Evolutionary conservation across 352 stramenopile genomes (phyloP).

Genomic region (Phytophthora chlamydospora): DNA sequence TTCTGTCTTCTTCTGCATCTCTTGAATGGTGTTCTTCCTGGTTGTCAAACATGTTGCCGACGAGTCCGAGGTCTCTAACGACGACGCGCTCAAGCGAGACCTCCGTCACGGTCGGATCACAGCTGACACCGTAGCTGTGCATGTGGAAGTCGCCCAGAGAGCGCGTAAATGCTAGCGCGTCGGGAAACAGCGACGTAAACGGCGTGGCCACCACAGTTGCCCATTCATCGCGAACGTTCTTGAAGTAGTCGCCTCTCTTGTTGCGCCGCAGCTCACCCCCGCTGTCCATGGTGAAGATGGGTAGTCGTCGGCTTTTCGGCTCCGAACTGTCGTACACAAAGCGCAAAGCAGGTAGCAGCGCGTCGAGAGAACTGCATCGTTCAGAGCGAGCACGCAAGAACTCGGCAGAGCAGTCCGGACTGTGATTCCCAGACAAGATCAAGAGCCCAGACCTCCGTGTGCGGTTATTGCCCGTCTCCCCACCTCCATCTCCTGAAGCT

Average conservation of each 20-base stretch:
- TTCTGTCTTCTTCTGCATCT: slow-evolving; percentile 13
- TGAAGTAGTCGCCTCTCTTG: slow-evolving; percentile 77
- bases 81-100: slow-evolving; percentile 52
- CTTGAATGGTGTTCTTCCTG: slow-evolving; percentile 14
- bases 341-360: slow-evolving; percentile 60
- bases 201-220: slow-evolving; percentile 85
- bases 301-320: slow-evolving; percentile 36
- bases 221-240: slow-evolving; percentile 93
- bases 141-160: slow-evolving; percentile 91
- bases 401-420: slow-evolving; percentile 76
- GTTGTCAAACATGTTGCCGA: slow-evolving; percentile 16
- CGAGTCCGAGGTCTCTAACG: slow-evolving; percentile 16
- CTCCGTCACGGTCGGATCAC: slow-evolving; percentile 63
- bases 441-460: slow-evolving; percentile 33
- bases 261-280: slow-evolving; percentile 48
- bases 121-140: slow-evolving; percentile 82
- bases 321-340: slow-evolving; percentile 86
- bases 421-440: slow-evolving; percentile 85
- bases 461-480: slow-evolving; percentile 27
- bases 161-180: slow-evolving; percentile 88
- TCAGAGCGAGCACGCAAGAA: slow-evolving; percentile 65
- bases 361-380: slow-evolving; percentile 34
- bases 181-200: slow-evolving; percentile 62
- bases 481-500: slow-evolving; percentile 14
- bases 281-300: slow-evolving; percentile 46